Conservation (phyloP, 805 yeast species). For the Gaillardinia entomophila region DNA sequence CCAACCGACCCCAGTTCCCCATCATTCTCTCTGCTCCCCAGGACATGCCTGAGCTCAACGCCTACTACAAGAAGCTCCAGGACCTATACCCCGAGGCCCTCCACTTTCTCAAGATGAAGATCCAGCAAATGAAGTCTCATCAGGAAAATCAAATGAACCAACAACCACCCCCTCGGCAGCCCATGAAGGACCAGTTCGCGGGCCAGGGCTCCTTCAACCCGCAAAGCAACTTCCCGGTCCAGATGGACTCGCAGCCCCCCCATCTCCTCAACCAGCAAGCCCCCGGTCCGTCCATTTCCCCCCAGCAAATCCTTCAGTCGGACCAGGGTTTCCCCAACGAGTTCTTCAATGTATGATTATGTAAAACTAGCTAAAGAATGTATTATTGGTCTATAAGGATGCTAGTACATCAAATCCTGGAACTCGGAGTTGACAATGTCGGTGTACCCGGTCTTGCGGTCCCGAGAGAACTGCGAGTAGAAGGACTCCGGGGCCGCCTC, state of each 20-base stretch:
- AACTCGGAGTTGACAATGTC: constrained; percentile 36
- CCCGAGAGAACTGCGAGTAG: background rate
- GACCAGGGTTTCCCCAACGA: constrained; percentile 9
- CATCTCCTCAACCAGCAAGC: too few relatives aligned
- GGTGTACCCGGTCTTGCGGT: constrained; percentile 23
- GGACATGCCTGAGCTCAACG: constrained; percentile 48
- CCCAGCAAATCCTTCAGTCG: constrained; percentile 35
- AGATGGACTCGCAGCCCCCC: too few relatives aligned
- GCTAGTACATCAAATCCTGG: constrained; percentile 13
- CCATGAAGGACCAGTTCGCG: background rate
- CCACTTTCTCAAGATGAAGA: constrained; percentile 34
- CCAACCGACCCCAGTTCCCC: constrained; percentile 31
- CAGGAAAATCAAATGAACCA: constrained; percentile 1
- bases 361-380: too few relatives aligned
- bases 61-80: constrained; percentile 41
- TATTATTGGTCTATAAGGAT: too few relatives aligned
- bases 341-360: background rate
- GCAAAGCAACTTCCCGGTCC: constrained; percentile 1
- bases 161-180: constrained; percentile 3
- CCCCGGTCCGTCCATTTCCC: constrained; percentile 22
- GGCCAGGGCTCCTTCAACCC: background rate
- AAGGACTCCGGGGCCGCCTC: background rate
- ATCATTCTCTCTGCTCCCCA: constrained; percentile 49
- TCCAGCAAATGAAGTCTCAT: background rate
- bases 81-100: constrained; percentile 51